Percentiles rank a stretch among this genome's conserved stretches.
These are phyloP conservation scores for Aspergillus floridensis DNA, from an alignment of 2,329 filamentous ascomycete species.

Conservation along the genomic window DNA sequence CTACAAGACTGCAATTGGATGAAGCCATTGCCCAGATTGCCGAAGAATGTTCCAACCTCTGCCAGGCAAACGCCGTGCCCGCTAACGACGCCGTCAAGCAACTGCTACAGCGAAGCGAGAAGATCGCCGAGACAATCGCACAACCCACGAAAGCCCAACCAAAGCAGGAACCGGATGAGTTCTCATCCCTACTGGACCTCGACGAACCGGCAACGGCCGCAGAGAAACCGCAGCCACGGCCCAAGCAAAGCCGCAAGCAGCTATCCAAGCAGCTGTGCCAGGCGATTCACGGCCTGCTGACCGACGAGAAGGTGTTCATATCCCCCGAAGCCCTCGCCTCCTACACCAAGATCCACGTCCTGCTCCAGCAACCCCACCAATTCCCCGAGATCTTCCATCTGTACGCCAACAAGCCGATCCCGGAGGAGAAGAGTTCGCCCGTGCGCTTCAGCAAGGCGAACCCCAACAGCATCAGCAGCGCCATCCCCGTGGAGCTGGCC, in stretches of 20 bases:
- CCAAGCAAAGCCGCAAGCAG: conserved; percentile 31
- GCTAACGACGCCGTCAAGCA: conserved; percentile 34
- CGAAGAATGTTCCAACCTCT: conserved; percentile 29
- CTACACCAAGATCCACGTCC: conserved; percentile 75
- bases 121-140: conserved; percentile 32
- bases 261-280: conserved; percentile 49
- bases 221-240: conserved; percentile 22
- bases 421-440: conserved; percentile 58
- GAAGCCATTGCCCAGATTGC: conserved; percentile 31
- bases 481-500: conserved; percentile 69
- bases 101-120: conserved; percentile 36
- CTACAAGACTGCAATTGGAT: conserved; percentile 16
- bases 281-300: conserved; percentile 67
- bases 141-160: conserved; percentile 15
- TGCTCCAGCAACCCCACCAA: conserved; percentile 69
- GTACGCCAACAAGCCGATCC: conserved; percentile 78
- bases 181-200: conserved; percentile 42
- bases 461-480: conserved; percentile 66
- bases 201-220: conserved; percentile 35
- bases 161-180: conserved; percentile 34
- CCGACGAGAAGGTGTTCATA: conserved; percentile 75
- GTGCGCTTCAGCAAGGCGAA: conserved; percentile 62
- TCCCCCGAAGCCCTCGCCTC: conserved; percentile 66
- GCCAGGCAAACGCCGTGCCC: conserved; percentile 30
- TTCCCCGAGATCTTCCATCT: conserved; percentile 77